Conservation (phyloP, 2,329 filamentous ascomycete genomes). For the Zymoseptoria ardabiliae region DNA sequence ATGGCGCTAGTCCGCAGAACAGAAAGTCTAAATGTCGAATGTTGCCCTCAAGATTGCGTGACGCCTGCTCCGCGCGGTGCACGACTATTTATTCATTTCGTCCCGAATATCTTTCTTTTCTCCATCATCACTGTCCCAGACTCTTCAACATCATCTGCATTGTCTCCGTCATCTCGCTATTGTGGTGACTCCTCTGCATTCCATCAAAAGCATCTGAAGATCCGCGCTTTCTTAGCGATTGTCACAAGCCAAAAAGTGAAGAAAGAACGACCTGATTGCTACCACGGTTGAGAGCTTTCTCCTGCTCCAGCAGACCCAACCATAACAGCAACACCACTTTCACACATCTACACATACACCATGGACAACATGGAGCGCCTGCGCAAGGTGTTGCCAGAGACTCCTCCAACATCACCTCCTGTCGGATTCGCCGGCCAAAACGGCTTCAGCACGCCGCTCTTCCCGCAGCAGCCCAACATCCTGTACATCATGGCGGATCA, state of each 20-base stretch:
- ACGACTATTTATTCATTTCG: background rate
- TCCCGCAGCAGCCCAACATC: conserved; percentile 58
- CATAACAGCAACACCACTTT: conserved; percentile 2
- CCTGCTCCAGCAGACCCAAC: background rate
- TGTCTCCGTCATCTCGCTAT: background rate
- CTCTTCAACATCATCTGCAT: background rate
- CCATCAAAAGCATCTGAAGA: background rate
- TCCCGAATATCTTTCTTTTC: background rate
- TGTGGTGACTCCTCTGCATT: background rate
- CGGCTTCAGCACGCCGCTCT: conserved; percentile 33
- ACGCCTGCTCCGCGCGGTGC: background rate
- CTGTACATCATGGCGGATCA: conserved; percentile 97
- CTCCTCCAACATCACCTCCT: conserved; percentile 32
- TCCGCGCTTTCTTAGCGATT: background rate
- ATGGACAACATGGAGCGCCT: conserved; percentile 24
- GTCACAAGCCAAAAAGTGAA: background rate
- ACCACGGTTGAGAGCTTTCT: background rate
- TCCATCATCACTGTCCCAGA: background rate
- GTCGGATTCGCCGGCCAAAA: conserved; percentile 31
- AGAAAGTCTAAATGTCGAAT: background rate
- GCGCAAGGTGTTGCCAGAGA: conserved; percentile 26
- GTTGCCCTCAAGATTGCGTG: background rate
- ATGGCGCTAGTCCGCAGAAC: too few relatives aligned
- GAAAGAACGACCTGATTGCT: background rate
- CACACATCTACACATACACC: background rate